Evolutionary conservation across 2,329 filamentous ascomycete genomes (phyloP), one percentile per base, ranked within the genome.

Genomic region (Talaromyces sp.): DNA sequence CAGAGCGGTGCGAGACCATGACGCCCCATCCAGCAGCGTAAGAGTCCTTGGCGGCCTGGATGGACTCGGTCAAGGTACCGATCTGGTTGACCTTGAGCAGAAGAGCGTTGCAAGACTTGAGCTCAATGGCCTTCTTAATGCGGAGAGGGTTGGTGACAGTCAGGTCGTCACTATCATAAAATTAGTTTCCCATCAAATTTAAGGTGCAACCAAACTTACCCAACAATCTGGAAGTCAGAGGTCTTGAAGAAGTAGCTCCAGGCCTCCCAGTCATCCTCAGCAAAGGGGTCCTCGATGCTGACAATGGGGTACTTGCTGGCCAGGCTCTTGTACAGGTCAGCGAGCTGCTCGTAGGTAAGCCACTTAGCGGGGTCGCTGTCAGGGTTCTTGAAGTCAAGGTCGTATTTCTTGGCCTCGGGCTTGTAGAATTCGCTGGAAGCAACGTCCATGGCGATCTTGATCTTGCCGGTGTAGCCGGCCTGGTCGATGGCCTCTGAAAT

Each of bases 161-260:
- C 86, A 99, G 81, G 77, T 99, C 95, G 77, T 99, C 95, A 83
- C 89, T 81, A 53, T 32, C 13, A 11, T 32, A 26, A 19, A 10
- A 50, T 61, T 55, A 62, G 56, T 41, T n/a, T 17, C 9, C 19
- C 19, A 32, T 26, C 35, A 17, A 41, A 7, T 5, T n/a, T n/a
- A n/a, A 3, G 14, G 6, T 38, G 3, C 38, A 10, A 72, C 78
- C 67, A 73, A 82, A 72, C 78, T 67, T 74, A 82, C 80, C 81
- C 95, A 69, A 99, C 95, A 76, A 99, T 92, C 86, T 99, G 95
- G 85, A 96, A 93, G 81, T 97, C 88, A 76, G 91, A 92, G 72
- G 91, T 95, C 90, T 97, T 97, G 89, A 89, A 96, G 89, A 98
- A 99, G 89, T 98, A 96, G 87, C 91, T 96, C 95, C 95, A 99